Evolutionary conservation across 1,284 basidiomycete genomes (phyloP).

Genomic region (Schizophyllum amplum): DNA sequence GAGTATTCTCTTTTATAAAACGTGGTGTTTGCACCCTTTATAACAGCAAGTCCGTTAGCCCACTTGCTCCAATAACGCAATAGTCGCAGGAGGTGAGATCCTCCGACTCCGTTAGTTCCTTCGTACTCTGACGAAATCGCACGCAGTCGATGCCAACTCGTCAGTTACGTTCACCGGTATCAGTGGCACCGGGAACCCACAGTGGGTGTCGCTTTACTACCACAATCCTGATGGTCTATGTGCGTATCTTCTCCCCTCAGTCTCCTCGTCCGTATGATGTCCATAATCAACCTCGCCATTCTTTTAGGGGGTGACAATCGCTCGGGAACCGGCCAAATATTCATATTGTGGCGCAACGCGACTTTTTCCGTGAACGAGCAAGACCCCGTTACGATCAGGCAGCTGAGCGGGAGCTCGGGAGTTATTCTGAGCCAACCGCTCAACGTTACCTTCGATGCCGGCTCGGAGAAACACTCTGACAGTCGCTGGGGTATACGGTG

Average conservation of each 20-base stretch:
- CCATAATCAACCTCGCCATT: neutral
- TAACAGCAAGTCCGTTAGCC: constrained; percentile 7
- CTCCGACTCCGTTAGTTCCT: too few species aligned
- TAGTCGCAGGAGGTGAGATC: constrained; percentile 17
- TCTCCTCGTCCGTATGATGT: neutral
- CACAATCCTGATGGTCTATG: constrained; percentile 23
- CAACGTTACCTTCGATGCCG: constrained; percentile 12
- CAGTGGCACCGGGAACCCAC: constrained; percentile 21
- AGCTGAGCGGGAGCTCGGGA: constrained; percentile 16
- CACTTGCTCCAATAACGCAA: constrained; percentile 14
- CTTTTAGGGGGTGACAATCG: constrained; percentile 18
- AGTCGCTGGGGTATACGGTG: constrained; percentile 16
- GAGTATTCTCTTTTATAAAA: neutral
- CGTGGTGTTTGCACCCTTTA: neutral
- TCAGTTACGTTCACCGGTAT: constrained; percentile 21
- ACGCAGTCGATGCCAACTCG: constrained; percentile 7
- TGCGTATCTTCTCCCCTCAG: constrained; percentile 4
- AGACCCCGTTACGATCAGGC: constrained; percentile 14
- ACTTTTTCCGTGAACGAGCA: constrained; percentile 18
- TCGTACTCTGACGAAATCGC: too few species aligned
- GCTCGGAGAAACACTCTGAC: constrained; percentile 14
- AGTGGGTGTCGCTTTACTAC: constrained; percentile 26
- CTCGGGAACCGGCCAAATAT: constrained; percentile 14
- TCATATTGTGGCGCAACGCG: constrained; percentile 17
- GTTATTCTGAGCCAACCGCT: constrained; percentile 20